Evolutionary conservation across 495 filamentous ascomycete species (phyloP).

Genomic region (Penicillium herquei): DNA sequence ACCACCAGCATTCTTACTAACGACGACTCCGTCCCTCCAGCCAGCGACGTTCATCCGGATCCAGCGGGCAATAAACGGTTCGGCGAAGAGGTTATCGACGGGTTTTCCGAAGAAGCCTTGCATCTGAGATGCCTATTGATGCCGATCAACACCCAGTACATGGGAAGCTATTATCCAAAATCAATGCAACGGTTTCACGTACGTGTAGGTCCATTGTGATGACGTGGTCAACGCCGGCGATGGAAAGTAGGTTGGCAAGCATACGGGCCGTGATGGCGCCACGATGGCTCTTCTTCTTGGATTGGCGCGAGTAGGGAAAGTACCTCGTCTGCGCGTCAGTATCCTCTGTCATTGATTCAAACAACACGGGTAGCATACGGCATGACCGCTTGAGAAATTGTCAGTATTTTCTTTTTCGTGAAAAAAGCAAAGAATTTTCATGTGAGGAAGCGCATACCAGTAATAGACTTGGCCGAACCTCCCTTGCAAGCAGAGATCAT

Average conservation of each 20-base stretch:
- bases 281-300: constrained; percentile 97
- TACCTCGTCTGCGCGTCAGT: constrained; percentile 60
- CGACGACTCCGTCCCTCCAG: constrained; percentile 91
- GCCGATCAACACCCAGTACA: constrained; percentile 18
- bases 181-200: constrained; percentile 24
- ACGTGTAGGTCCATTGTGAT: constrained; percentile 94
- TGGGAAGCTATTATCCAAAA: not conserved
- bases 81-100: constrained; percentile 95
- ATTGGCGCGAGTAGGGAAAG: constrained; percentile 97
- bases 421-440: not conserved
- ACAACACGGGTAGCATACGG: constrained; percentile 56
- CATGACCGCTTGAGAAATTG: constrained; percentile 71
- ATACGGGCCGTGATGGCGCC: constrained; percentile 96
- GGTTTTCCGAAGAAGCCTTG: constrained; percentile 98
- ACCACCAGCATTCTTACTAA: constrained; percentile 96
- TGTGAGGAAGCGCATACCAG: constrained; percentile 57
- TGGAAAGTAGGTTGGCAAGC: constrained; percentile 88
- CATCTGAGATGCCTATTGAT: constrained; percentile 78
- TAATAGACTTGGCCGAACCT: constrained; percentile 95
- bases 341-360: constrained; percentile 34
- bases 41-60: constrained; percentile 80
- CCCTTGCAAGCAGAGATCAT: constrained; percentile 99
- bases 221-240: constrained; percentile 95
- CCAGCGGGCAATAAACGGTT: constrained; percentile 95
- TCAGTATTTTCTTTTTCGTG: constrained; percentile 16